Percentiles rank a stretch among this genome's conserved stretches.
Evolutionary conservation across 495 filamentous ascomycete genomes (phyloP).

Genomic region (Lophiostoma macrostomum): DNA sequence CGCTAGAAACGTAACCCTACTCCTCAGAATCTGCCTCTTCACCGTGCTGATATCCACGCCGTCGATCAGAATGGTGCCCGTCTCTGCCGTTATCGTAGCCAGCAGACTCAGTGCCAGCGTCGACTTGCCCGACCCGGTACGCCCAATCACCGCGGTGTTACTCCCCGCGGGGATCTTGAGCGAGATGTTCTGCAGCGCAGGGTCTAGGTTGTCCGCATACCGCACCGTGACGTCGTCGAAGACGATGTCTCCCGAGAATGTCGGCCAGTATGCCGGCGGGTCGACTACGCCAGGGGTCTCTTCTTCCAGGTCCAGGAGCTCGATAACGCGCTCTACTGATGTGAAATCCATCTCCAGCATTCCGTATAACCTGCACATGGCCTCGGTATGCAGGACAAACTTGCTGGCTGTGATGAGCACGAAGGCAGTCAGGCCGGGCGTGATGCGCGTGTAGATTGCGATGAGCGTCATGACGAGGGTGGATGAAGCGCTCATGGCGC

Average conservation of each 20-base stretch:
- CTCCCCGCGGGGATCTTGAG: slow-evolving; percentile 70
- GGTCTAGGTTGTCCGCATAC: slow-evolving; percentile 72
- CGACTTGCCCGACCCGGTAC: slow-evolving; percentile 64
- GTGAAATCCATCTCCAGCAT: slow-evolving; percentile 87
- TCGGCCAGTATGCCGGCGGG: slow-evolving; percentile 75
- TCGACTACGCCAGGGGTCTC: slow-evolving; percentile 62
- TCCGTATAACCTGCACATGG: slow-evolving; percentile 70
- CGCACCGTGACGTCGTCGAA: slow-evolving; percentile 74
- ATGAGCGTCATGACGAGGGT: slow-evolving; percentile 68
- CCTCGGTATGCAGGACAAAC: slow-evolving; percentile 67
- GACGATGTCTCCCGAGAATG: slow-evolving; percentile 61
- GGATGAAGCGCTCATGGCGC: slow-evolving; percentile 63
- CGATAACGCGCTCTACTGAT: slow-evolving; percentile 77
- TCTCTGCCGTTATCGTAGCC: slow-evolving; percentile 50
- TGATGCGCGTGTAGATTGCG: slow-evolving; percentile 65
- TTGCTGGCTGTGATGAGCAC: slow-evolving; percentile 61
- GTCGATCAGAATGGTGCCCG: slow-evolving; percentile 58
- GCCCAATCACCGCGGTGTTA: slow-evolving; percentile 62
- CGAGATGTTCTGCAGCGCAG: slow-evolving; percentile 60
- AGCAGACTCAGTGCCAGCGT: slow-evolving; percentile 64
- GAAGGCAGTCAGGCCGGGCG: slow-evolving; percentile 73
- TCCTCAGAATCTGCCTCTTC: slow-evolving; percentile 57
- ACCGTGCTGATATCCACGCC: slow-evolving; percentile 59
- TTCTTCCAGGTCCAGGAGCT: slow-evolving; percentile 70
- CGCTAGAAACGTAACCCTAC: slow-evolving; percentile 59